Conservation (phyloP, 2,329 filamentous ascomycete genomes). For the Cladorrhinum sp. region DNA sequence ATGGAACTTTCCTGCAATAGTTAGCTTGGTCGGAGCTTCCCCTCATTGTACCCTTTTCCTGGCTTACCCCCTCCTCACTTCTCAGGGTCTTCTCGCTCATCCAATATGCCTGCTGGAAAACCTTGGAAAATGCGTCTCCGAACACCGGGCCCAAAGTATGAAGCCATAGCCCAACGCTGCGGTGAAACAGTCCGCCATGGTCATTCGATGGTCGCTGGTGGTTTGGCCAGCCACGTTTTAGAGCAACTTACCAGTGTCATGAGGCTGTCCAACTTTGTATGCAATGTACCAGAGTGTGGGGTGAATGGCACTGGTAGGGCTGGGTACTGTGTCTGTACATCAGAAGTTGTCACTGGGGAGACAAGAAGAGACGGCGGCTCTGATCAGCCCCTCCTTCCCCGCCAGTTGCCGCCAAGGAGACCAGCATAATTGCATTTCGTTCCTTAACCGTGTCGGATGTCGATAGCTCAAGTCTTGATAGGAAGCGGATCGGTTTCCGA, state of each 20-base stretch:
- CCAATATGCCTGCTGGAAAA: not conserved
- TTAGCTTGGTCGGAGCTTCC: not conserved
- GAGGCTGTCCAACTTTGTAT: slow-evolving; percentile 1
- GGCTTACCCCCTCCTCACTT: not conserved
- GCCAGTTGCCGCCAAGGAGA: not conserved
- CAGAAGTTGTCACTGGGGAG: not conserved
- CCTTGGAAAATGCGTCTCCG: not conserved
- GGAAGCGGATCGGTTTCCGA: slow-evolving; percentile 12
- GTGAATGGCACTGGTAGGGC: not conserved
- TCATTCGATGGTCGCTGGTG: slow-evolving; percentile 9
- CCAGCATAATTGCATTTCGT: not conserved
- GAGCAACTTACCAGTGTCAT: not conserved
- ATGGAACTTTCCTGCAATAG: not conserved
- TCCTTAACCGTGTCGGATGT: slow-evolving; percentile 14
- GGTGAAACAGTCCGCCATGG: slow-evolving; percentile 17
- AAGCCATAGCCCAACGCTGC: slow-evolving; percentile 12
- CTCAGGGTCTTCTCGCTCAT: not conserved
- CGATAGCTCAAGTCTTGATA: not conserved
- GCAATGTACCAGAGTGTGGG: not conserved
- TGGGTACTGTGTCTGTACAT: not conserved
- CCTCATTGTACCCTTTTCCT: not conserved
- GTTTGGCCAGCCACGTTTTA: not conserved
- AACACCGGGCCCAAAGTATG: slow-evolving; percentile 5
- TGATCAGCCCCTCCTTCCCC: not conserved
- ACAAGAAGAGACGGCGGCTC: not conserved